Evolutionary conservation across 2,329 filamentous ascomycete species (phyloP).

Genomic region (Monosporascus cannonballus): DNA sequence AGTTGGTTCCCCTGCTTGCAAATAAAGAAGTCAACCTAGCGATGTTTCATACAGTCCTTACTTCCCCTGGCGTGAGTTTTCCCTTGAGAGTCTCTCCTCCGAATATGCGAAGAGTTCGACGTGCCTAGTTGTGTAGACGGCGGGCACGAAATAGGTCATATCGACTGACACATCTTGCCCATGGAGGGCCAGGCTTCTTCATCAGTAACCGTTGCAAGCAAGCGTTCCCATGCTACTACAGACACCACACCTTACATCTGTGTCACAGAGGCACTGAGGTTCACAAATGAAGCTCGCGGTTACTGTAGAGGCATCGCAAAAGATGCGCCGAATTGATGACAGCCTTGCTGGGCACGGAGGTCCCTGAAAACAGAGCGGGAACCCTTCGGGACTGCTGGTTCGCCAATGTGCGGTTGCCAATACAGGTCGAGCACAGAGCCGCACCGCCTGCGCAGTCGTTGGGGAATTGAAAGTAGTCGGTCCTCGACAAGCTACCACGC

Average conservation of each 20-base stretch:
- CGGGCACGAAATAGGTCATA: slow-evolving; percentile 65
- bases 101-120: slow-evolving; percentile 49
- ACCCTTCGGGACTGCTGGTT: slow-evolving; percentile 53
- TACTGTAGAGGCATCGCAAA: slow-evolving; percentile 52
- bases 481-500: slow-evolving; percentile 20
- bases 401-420: slow-evolving; percentile 58
- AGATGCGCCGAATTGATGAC: slow-evolving; percentile 52
- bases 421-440: slow-evolving; percentile 11
- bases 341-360: slow-evolving; percentile 52
- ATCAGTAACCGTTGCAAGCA: slow-evolving; percentile 65
- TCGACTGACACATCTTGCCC: slow-evolving; percentile 54
- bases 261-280: slow-evolving; percentile 55
- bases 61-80: slow-evolving; percentile 60
- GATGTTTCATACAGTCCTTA: slow-evolving; percentile 65
- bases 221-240: slow-evolving; percentile 44
- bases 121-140: slow-evolving; percentile 64
- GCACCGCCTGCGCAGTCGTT: not conserved
- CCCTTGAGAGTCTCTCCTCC: slow-evolving; percentile 59
- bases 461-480: not conserved
- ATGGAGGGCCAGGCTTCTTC: slow-evolving; percentile 64
- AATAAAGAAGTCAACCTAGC: slow-evolving; percentile 56
- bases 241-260: slow-evolving; percentile 60
- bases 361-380: slow-evolving; percentile 49
- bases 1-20: slow-evolving; percentile 32
- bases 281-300: slow-evolving; percentile 51